Evolutionary conservation across 106 monocot species (phyloP), one percentile per base, ranked within the genome.

Genomic region (Allium fistulosum): DNA sequence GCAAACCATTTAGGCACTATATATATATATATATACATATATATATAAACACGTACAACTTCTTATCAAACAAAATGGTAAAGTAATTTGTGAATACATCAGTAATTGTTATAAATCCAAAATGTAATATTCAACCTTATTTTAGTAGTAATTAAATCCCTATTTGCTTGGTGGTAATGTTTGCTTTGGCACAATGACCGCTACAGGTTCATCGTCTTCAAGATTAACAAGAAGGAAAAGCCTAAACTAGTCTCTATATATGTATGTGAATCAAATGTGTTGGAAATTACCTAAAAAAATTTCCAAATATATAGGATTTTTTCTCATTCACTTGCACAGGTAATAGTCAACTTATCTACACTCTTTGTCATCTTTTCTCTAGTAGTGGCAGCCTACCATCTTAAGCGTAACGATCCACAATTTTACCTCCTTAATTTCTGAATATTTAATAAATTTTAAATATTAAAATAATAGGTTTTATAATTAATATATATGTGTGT

Each of bases 1-100:
- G 95, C 95, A 80, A 96, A 84, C 91, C 91, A 96, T 76, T 88
- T 88, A 28, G 95, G 91, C n/a, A 96, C 95, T n/a, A n/a, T n/a
- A n/a, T n/a, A n/a, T n/a, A n/a, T n/a, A n/a, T n/a, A n/a, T n/a
- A n/a, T n/a, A n/a, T 91, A 87, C 70, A 92, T 16, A 79, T 62
- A 8, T n/a, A 58, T n/a, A 73, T 66, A 52, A 55, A 80, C 69
- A 80, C 69, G 18, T 13, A n/a, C 62, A 55, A 27, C 51, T n/a
- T n/a, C n/a, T 60, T 48, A 13, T 48, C 26, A 74, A 73, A 8
- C 49, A 37, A 57, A 4, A 66, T 5, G 14, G 4, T n/a, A n/a
- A n/a, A n/a, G n/a, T n/a, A n/a, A n/a, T n/a, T n/a, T n/a, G n/a
- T 58, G 8, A 58, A 46, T 1, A 53, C 7, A 22, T 17, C 12